A percentile compares a stretch with the other conserved stretches of the same genome.
Evolutionary conservation across 148 eudicot species (phyloP).

Genomic region (Tetragonia tetragonoides): DNA sequence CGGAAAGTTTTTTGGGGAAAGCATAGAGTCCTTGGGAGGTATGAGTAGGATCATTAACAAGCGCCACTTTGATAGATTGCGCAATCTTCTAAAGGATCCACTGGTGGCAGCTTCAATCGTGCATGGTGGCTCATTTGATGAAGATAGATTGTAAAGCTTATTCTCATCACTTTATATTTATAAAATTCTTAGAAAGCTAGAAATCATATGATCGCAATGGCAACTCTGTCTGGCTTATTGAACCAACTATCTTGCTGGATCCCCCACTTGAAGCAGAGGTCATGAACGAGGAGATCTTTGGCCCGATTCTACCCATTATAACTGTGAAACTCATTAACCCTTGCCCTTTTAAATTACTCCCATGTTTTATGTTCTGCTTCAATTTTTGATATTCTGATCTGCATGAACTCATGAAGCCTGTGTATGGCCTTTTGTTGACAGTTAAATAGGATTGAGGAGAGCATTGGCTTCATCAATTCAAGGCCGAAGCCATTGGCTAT

Average conservation of each 20-base stretch:
- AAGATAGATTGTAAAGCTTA: slow-evolving; percentile 52
- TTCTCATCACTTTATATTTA: background rate
- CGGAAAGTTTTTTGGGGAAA: slow-evolving; percentile 57
- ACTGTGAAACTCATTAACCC: slow-evolving; percentile 46
- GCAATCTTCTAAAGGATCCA: slow-evolving; percentile 66
- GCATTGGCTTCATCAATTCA: slow-evolving; percentile 74
- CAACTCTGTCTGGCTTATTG: slow-evolving; percentile 53
- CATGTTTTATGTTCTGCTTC: background rate
- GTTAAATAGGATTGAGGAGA: slow-evolving; percentile 65
- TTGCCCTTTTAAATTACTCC: background rate
- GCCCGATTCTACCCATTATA: slow-evolving; percentile 90
- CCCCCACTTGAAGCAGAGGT: slow-evolving; percentile 81
- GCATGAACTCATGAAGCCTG: too few relatives aligned
- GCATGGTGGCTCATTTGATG: slow-evolving; percentile 68
- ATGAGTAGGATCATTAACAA: slow-evolving; percentile 64
- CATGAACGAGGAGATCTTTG: slow-evolving; percentile 95
- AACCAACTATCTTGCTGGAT: slow-evolving; percentile 84
- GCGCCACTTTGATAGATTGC: slow-evolving; percentile 64
- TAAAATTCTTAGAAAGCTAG: background rate
- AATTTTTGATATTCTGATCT: too few relatives aligned
- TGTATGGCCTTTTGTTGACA: slow-evolving; percentile 17
- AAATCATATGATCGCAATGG: background rate
- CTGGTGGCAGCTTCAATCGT: slow-evolving; percentile 59
- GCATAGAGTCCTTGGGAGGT: slow-evolving; percentile 42
- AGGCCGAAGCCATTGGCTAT: slow-evolving; percentile 77